Evolutionary conservation across 108 stramenopile genomes (phyloP).

Genomic region (Skeletonema costatum): DNA sequence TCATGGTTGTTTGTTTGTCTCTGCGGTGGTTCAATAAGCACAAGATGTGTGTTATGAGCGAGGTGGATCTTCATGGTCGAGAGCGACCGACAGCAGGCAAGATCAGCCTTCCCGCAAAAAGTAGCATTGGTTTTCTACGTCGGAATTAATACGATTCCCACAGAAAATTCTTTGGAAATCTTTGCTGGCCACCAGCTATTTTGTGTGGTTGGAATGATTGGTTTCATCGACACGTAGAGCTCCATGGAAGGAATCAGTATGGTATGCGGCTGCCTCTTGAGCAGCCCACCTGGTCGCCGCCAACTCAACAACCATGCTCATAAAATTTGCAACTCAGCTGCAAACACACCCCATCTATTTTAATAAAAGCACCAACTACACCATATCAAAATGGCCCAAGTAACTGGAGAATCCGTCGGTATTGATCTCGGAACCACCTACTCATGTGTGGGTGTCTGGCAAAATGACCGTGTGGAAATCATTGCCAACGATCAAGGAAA

Average conservation of each 20-base stretch:
- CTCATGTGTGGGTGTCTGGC: slow-evolving; percentile 99
- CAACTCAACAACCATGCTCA: too few species aligned
- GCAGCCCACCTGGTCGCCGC: too few species aligned
- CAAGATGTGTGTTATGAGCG: slow-evolving; percentile 25
- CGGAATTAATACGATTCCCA: slow-evolving; percentile 59
- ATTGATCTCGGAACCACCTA: slow-evolving; percentile 95
- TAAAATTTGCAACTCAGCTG: too few species aligned
- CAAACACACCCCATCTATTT: too few species aligned
- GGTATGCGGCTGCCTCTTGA: too few species aligned
- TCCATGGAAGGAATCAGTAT: too few species aligned
- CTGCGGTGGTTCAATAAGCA: too few species aligned
- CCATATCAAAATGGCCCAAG: slow-evolving; percentile 19
- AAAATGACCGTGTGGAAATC: slow-evolving; percentile 99
- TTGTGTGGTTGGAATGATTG: slow-evolving; percentile 61
- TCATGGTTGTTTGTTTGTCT: slow-evolving; percentile 28
- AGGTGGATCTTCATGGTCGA: slow-evolving; percentile 29
- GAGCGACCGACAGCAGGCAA: slow-evolving; percentile 49
- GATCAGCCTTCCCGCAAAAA: slow-evolving; percentile 46
- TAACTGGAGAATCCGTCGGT: slow-evolving; percentile 87
- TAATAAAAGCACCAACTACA: too few species aligned
- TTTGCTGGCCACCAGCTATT: slow-evolving; percentile 79
- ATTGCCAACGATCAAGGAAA: slow-evolving; percentile 99
- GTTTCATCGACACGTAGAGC: neutral
- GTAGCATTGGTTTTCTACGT: slow-evolving; percentile 60
- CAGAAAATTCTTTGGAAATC: slow-evolving; percentile 37